Evolutionary conservation across 768 basidiomycete genomes (phyloP).

Genomic region (Grammothele lineata): DNA sequence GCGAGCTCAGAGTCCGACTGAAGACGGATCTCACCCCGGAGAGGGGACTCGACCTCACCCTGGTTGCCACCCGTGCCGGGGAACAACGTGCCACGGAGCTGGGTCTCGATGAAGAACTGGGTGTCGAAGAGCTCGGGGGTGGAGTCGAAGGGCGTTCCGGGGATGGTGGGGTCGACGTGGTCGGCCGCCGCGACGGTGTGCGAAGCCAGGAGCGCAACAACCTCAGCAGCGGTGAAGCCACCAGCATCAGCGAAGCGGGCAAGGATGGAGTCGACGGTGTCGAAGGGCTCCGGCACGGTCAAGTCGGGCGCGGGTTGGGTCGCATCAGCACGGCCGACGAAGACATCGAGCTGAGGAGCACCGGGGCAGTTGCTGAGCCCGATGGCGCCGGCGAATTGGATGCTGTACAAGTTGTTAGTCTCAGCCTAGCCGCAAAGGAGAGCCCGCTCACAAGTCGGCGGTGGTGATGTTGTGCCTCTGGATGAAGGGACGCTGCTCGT

Average conservation of each 20-base stretch:
- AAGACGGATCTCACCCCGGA: constrained; percentile 31
- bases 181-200: constrained; percentile 25
- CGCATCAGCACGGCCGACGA: constrained; percentile 27
- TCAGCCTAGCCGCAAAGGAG: background rate
- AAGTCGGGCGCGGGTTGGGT: constrained; percentile 19
- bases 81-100: constrained; percentile 26
- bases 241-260: constrained; percentile 22
- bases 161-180: constrained; percentile 23
- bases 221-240: constrained; percentile 20
- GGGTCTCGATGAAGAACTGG: constrained; percentile 28
- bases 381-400: constrained; percentile 17
- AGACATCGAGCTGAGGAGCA: constrained; percentile 34
- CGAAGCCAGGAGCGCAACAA: constrained; percentile 21
- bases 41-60: constrained; percentile 28
- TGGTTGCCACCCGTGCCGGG: constrained; percentile 26
- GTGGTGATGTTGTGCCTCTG: constrained; percentile 17
- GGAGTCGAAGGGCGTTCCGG: constrained; percentile 26
- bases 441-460: constrained; percentile 22
- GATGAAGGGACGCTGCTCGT: constrained; percentile 20
- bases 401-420: constrained; percentile 18
- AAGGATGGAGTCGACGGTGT: constrained; percentile 22
- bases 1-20: constrained; percentile 30
- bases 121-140: constrained; percentile 26
- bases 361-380: constrained; percentile 26
- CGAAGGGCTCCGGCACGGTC: constrained; percentile 25